Conservation (phyloP, 257 asterid species). For the Catharanthus roseus region DNA sequence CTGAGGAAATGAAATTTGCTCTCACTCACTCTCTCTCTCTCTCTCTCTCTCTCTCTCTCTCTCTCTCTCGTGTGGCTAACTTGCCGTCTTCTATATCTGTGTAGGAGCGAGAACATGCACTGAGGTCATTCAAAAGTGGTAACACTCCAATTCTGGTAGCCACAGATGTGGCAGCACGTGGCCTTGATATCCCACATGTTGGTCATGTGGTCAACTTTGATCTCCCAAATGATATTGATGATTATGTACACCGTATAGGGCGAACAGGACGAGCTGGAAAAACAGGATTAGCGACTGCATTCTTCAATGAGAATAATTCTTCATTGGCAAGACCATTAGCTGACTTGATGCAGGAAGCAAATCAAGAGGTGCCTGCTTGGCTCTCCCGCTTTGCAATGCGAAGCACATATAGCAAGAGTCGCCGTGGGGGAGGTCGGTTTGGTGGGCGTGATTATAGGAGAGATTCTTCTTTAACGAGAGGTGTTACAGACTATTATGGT, state of each 20-base stretch:
- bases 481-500: constrained; percentile 49
- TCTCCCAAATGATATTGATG: constrained; percentile 90
- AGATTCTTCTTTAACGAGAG: constrained; percentile 46
- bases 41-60: neutral
- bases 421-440: constrained; percentile 71
- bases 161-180: constrained; percentile 96
- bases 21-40: neutral
- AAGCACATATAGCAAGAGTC: constrained; percentile 44
- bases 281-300: constrained; percentile 85
- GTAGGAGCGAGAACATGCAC: constrained; percentile 88
- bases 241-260: constrained; percentile 92
- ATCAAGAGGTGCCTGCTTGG: constrained; percentile 97
- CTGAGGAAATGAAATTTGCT: neutral
- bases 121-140: constrained; percentile 88
- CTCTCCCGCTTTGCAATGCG: constrained; percentile 68
- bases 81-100: neutral
- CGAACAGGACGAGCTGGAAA: constrained; percentile 97
- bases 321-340: constrained; percentile 70
- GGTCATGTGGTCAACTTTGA: constrained; percentile 92
- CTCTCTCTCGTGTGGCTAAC: neutral
- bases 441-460: constrained; percentile 82
- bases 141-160: constrained; percentile 86
- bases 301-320: constrained; percentile 72
- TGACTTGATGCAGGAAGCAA: constrained; percentile 91
- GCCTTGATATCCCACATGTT: constrained; percentile 94